Percentiles rank a stretch among this genome's conserved stretches.
These are phyloP conservation scores for Lupinus albus DNA, from an alignment of 306 rosid genomes.

Conservation along the genomic window DNA sequence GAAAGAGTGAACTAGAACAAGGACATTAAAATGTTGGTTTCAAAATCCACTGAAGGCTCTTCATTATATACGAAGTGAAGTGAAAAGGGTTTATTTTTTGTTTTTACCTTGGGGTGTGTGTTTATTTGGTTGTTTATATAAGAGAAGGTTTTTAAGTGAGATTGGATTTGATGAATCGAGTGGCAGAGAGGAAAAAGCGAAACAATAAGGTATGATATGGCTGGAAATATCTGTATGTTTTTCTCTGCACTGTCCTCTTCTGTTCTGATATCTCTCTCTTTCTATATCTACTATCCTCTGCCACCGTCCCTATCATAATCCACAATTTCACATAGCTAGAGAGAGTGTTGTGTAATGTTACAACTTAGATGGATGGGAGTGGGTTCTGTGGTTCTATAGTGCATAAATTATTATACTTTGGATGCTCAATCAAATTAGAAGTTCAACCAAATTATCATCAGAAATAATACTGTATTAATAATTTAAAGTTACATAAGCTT, in stretches of 20 bases:
- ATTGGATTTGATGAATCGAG: no score
- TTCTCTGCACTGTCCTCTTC: conserved; percentile 49
- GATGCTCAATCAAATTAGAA: no score
- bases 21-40: conserved; percentile 17
- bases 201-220: conserved; percentile 48
- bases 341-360: no score
- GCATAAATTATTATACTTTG: no score
- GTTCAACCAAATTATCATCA: no score
- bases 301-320: no score
- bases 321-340: conserved; percentile 40
- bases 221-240: conserved; percentile 48
- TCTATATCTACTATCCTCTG: no score
- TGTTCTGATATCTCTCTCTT: conserved; percentile 47
- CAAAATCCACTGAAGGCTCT: conserved; percentile 8
- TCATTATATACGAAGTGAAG: conserved; percentile 31
- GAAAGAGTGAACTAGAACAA: neutral
- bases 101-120: neutral
- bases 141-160: no score
- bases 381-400: conserved; percentile 51
- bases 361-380: conserved; percentile 37
- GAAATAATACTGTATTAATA: no score
- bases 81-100: neutral
- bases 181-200: no score
- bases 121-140: neutral
- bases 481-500: no score